phyloP scores from a whole-genome alignment of 1,284 basidiomycete genomes.

The Porogramme epimiltina region DNA sequence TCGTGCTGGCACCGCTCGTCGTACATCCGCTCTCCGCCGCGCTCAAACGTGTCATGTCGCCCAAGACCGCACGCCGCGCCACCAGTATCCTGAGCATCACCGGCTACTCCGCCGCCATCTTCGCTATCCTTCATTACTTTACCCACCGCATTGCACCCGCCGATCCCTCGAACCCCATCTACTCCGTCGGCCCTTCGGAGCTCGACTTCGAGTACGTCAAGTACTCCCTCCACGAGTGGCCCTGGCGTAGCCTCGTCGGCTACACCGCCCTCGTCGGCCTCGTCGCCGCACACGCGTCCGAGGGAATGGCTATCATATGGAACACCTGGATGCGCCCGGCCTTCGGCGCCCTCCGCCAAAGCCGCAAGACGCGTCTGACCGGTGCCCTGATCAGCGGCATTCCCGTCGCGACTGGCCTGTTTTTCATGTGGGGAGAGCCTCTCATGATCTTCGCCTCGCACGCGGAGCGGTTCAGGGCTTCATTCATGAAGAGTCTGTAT shows the following conservation, averaged over 20 bases:
- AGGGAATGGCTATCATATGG: constrained; percentile 59
- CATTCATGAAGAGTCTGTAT: constrained; percentile 34
- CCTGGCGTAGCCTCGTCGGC: constrained; percentile 56
- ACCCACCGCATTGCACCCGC: constrained; percentile 60
- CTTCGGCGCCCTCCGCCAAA: constrained; percentile 26
- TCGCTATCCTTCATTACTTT: constrained; percentile 65
- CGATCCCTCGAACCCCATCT: constrained; percentile 46
- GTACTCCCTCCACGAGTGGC: constrained; percentile 59
- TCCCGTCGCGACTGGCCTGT: constrained; percentile 58
- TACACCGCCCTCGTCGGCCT: constrained; percentile 59
- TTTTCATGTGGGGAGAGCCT: constrained; percentile 55
- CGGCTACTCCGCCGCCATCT: constrained; percentile 54
- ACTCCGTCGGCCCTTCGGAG: constrained; percentile 62
- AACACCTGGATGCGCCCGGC: constrained; percentile 41
- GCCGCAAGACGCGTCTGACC: constrained; percentile 33
- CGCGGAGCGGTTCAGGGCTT: constrained; percentile 46
- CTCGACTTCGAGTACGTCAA: constrained; percentile 79
- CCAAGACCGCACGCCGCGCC: constrained; percentile 40
- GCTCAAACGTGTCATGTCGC: constrained; percentile 53
- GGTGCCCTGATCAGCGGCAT: constrained; percentile 36
- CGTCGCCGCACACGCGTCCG: constrained; percentile 55
- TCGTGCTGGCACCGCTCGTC: constrained; percentile 60
- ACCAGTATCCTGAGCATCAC: constrained; percentile 52
- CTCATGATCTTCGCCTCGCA: constrained; percentile 54
- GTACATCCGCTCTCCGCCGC: constrained; percentile 58